phyloP scores from a whole-genome alignment of 1,284 basidiomycete species.

The Tylopilus sp. region DNA sequence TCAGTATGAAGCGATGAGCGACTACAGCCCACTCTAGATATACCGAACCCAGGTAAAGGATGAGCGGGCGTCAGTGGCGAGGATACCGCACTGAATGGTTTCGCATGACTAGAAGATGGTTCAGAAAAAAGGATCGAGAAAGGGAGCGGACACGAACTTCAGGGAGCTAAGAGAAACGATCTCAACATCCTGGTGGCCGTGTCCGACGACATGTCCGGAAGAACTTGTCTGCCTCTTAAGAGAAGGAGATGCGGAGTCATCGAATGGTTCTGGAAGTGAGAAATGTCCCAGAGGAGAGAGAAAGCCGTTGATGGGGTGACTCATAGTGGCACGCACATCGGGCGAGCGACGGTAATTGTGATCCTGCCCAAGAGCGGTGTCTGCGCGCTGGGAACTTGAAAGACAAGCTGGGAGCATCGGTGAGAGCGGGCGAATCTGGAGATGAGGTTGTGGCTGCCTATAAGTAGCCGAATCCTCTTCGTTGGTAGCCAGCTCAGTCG shows the following conservation, averaged over 20 bases:
- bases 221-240: neutral
- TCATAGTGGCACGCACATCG: neutral
- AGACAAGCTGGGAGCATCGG: conserved; percentile 1
- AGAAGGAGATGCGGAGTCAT: neutral
- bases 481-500: neutral
- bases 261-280: conserved; percentile 14
- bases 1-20: neutral
- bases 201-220: neutral
- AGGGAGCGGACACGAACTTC: conserved; percentile 13
- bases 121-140: conserved; percentile 4
- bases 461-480: neutral
- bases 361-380: neutral
- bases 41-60: neutral
- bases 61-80: conserved; percentile 14
- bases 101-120: conserved; percentile 7
- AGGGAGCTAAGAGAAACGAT: neutral
- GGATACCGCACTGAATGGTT: conserved; percentile 1
- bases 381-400: conserved; percentile 3
- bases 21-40: neutral
- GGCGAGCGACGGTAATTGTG: neutral
- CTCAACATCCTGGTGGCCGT: conserved; percentile 2
- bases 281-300: conserved; percentile 24
- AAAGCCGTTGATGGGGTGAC: conserved; percentile 1
- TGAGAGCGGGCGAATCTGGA: conserved; percentile 1
- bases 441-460: neutral